A percentile compares a stretch with the other conserved stretches of the same genome.
Evolutionary conservation across 2,329 filamentous ascomycete genomes (phyloP).

Genomic region (Cytospora chrysosperma): DNA sequence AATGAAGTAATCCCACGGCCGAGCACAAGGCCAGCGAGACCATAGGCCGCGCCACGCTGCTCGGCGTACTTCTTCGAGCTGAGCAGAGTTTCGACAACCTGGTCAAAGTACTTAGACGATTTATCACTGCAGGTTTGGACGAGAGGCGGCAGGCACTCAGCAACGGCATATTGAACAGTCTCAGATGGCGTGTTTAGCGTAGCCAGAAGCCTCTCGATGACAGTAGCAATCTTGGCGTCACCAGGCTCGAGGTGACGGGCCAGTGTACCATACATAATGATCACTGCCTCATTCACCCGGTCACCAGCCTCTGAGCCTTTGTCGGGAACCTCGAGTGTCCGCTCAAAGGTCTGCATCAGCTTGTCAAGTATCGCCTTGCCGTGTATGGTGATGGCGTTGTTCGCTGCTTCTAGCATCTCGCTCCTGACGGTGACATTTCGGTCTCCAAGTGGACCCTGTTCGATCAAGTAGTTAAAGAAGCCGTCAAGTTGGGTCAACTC

Average conservation of each 20-base stretch:
- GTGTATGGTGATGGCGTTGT: slow-evolving; percentile 74
- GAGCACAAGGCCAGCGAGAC: slow-evolving; percentile 82
- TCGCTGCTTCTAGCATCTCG: slow-evolving; percentile 91
- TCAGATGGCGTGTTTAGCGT: slow-evolving; percentile 94
- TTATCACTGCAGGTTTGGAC: slow-evolving; percentile 78
- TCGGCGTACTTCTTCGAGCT: slow-evolving; percentile 89
- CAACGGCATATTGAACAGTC: slow-evolving; percentile 93
- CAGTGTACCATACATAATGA: slow-evolving; percentile 94
- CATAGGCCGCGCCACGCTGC: slow-evolving; percentile 91
- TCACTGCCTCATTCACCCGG: slow-evolving; percentile 92
- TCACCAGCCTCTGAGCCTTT: slow-evolving; percentile 80
- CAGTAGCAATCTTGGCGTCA: slow-evolving; percentile 84
- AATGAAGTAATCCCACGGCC: slow-evolving; percentile 83
- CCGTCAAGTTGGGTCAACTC: slow-evolving; percentile 67
- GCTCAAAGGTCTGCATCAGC: slow-evolving; percentile 90
- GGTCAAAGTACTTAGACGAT: slow-evolving; percentile 74
- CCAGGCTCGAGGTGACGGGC: slow-evolving; percentile 81
- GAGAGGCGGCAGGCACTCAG: slow-evolving; percentile 90
- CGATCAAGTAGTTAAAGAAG: slow-evolving; percentile 83
- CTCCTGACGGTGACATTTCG: slow-evolving; percentile 72
- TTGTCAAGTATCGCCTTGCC: slow-evolving; percentile 81
- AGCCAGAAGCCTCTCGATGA: slow-evolving; percentile 80
- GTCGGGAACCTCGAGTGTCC: slow-evolving; percentile 80
- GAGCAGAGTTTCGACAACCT: slow-evolving; percentile 79
- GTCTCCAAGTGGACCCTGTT: slow-evolving; percentile 84